Percentiles rank a stretch among this genome's conserved stretches.
Evolutionary conservation across 768 basidiomycete genomes (phyloP).

Genomic region (Tulasnella sp.): DNA sequence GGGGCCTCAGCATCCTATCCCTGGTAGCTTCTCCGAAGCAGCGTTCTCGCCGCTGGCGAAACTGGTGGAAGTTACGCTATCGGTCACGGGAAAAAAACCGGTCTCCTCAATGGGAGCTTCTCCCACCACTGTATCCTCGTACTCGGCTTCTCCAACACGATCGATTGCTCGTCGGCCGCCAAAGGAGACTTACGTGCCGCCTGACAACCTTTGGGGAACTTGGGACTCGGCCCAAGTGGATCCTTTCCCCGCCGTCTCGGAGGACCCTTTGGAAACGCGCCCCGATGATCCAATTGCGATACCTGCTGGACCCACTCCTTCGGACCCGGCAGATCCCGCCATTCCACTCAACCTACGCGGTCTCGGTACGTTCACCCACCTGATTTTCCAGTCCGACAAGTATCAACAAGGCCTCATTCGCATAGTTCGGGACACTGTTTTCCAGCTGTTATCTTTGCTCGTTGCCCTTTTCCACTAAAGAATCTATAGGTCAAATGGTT

Average conservation of each 20-base stretch:
- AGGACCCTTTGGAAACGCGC: neutral
- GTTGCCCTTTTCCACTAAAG: neutral
- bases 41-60: neutral
- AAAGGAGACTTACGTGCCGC: constrained; percentile 3
- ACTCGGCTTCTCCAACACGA: neutral
- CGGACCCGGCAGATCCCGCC: neutral
- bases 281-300: neutral
- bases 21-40: neutral
- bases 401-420: neutral
- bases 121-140: neutral
- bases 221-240: neutral
- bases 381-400: neutral
- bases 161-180: neutral
- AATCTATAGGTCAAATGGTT: no score
- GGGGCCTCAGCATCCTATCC: neutral
- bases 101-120: neutral
- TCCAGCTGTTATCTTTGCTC: neutral
- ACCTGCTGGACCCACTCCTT: neutral
- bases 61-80: neutral
- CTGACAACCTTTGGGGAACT: constrained; percentile 7
- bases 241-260: constrained; percentile 1
- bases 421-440: neutral
- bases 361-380: neutral
- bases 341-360: neutral
- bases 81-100: neutral